Base-by-base conservation (phyloP, 1,284 basidiomycete genomes). In the Apiotrichum sp. region DNA sequence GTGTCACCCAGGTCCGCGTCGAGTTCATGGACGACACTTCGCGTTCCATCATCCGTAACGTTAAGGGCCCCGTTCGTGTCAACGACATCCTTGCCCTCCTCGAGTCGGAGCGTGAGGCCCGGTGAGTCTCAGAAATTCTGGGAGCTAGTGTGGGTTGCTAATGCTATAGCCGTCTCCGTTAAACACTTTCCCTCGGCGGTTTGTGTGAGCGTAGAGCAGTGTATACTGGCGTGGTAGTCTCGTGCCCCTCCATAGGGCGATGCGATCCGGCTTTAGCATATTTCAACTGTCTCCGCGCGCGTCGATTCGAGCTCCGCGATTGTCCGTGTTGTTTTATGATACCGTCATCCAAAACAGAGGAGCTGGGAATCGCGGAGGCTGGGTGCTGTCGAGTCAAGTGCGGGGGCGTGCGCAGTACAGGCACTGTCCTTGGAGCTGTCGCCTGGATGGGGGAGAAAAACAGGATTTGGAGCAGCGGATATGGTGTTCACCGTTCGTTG, bases 41-140 rank as follows among this genome's bases (percentile, higher is more conserved):
- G 69, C 89, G 96, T 71, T 88, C 89, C 65, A 96, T 99, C 80
- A 96, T 98, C 80, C 90, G 95, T 68, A 98, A 98, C 82, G 96
- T 98, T 72, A 98, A 98, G 82, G 96, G 96, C 32, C 93, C 95
- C 65, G 93, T 98, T 66, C 83, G 91, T 68, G 88, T 92, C 79
- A 85, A 93, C 78, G 96, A 99, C 79, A 98, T 98, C 75, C 84
- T 99, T 66, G 93, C 93, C 70, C 82, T 99, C 69, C 84, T 98
- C 77, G 96, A 99, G 83, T 90, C 88, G 78, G 96, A 99, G 82
- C 92, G 96, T 82, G 96, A 99, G 83, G 96, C 96, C 75, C 92
- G 96, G 93, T 97, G 72, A 71, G 91, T 86, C 8, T 38, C 22
- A 22, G 22, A 22, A 11, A 7, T 34, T 8, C 31, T 13, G 33